These are phyloP conservation scores for Aureobasidium sp. DNA, from an alignment of 2,329 filamentous ascomycete genomes.

Conservation along the genomic window DNA sequence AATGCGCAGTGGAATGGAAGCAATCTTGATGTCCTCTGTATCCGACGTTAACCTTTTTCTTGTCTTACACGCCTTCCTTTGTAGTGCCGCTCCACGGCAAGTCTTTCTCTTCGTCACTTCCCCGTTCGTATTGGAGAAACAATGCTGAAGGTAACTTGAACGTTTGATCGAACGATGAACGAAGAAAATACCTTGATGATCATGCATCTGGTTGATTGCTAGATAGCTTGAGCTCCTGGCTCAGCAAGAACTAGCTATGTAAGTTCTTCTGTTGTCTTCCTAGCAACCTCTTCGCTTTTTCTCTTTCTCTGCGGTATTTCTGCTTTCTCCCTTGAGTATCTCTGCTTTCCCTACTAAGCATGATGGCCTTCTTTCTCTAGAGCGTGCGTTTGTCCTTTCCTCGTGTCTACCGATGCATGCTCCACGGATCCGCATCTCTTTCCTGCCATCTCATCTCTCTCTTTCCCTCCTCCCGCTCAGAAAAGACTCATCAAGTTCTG, in stretches of 20 bases:
- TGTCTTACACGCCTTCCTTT: too few relatives aligned
- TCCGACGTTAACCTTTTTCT: too few relatives aligned
- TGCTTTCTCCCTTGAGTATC: neutral
- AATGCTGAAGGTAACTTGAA: too few relatives aligned
- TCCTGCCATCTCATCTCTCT: neutral
- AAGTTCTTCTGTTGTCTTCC: neutral
- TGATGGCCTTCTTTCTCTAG: neutral
- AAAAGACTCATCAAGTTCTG: conserved; percentile 55
- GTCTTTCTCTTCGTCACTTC: too few relatives aligned
- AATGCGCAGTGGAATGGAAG: neutral
- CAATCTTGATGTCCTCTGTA: neutral
- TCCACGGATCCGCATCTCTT: too few relatives aligned
- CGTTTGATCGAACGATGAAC: too few relatives aligned
- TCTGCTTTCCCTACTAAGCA: neutral
- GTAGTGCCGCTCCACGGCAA: too few relatives aligned
- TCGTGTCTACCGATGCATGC: too few relatives aligned
- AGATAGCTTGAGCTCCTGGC: neutral
- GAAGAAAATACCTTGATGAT: too few relatives aligned
- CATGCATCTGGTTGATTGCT: neutral
- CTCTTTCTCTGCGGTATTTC: neutral
- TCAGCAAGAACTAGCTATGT: neutral
- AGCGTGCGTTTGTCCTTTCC: neutral
- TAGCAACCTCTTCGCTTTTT: neutral
- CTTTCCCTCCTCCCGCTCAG: conserved; percentile 17
- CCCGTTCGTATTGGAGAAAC: too few relatives aligned